These are phyloP conservation scores for Dujonia santamariae DNA, from an alignment of 1,139 yeast species.

Conservation along the genomic window DNA sequence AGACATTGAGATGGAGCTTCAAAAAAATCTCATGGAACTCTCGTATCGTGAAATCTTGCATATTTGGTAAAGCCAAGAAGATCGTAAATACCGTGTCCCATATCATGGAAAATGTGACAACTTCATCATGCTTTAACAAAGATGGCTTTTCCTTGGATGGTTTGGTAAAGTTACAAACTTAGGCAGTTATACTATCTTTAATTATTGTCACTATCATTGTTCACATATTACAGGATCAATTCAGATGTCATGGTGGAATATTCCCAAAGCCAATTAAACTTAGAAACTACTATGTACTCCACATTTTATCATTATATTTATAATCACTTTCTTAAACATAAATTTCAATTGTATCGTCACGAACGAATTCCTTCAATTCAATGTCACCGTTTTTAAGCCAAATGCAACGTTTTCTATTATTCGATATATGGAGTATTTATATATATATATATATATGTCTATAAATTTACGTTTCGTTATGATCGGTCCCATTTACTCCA, in stretches of 20 bases:
- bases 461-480: too few species aligned
- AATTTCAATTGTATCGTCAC: constrained; percentile 32
- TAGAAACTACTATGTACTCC: constrained; percentile 27
- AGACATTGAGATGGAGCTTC: constrained; percentile 90
- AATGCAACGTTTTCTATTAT: constrained; percentile 12
- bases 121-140: constrained; percentile 72
- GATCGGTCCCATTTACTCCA: too few species aligned
- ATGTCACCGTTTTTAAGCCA: constrained; percentile 36
- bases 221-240: neutral
- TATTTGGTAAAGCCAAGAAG: constrained; percentile 64
- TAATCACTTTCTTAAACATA: constrained; percentile 48
- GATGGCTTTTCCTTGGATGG: constrained; percentile 73
- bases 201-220: neutral
- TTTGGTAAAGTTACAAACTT: constrained; percentile 83
- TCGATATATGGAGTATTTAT: too few species aligned
- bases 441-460: too few species aligned
- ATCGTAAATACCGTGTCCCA: constrained; percentile 87
- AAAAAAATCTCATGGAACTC: constrained; percentile 80
- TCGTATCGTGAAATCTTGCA: constrained; percentile 71
- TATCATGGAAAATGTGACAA: constrained; percentile 85
- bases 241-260: too few species aligned
- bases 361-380: constrained; percentile 40
- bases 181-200: too few species aligned
- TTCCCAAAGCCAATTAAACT: too few species aligned
- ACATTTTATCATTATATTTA: constrained; percentile 48